Evolutionary conservation across 495 filamentous ascomycete species (phyloP).

Genomic region (Talaromyces proteolyticus): DNA sequence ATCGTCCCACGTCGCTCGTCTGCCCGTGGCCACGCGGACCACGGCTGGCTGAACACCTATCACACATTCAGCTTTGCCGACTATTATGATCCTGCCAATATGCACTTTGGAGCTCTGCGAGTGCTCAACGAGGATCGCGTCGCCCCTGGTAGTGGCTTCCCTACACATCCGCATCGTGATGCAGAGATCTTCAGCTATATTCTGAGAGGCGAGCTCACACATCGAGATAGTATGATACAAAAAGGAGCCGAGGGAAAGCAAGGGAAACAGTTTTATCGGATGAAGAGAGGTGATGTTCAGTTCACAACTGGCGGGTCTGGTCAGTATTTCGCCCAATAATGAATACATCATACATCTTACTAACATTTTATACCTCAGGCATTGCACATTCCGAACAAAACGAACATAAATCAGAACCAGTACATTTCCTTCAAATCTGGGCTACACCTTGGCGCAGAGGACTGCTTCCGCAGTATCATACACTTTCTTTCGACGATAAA

Average conservation of each 20-base stretch:
- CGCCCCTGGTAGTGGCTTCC: constrained; percentile 60
- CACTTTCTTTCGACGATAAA: constrained; percentile 58
- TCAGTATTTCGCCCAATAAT: constrained; percentile 16
- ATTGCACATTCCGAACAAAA: constrained; percentile 76
- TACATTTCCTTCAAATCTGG: constrained; percentile 84
- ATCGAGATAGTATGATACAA: constrained; percentile 68
- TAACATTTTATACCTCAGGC: constrained; percentile 26
- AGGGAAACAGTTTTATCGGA: constrained; percentile 57
- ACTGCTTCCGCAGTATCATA: constrained; percentile 66
- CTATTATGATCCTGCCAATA: constrained; percentile 62
- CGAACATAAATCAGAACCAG: constrained; percentile 54
- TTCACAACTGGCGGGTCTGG: constrained; percentile 74
- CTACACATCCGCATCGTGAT: constrained; percentile 73
- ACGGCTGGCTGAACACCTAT: constrained; percentile 80
- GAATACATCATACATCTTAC: background rate
- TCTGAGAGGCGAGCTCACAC: constrained; percentile 70
- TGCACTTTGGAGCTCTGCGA: constrained; percentile 62
- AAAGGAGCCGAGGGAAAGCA: constrained; percentile 47
- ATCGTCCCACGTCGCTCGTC: constrained; percentile 55
- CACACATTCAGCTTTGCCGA: constrained; percentile 77
- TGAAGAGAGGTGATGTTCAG: constrained; percentile 74
- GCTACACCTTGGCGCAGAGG: constrained; percentile 63
- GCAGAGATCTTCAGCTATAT: constrained; percentile 85
- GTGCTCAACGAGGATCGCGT: constrained; percentile 84
- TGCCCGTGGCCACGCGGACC: constrained; percentile 65